Evolutionary conservation across 164 flowering plant genomes (phyloP).

Genomic region (Sedum album): DNA sequence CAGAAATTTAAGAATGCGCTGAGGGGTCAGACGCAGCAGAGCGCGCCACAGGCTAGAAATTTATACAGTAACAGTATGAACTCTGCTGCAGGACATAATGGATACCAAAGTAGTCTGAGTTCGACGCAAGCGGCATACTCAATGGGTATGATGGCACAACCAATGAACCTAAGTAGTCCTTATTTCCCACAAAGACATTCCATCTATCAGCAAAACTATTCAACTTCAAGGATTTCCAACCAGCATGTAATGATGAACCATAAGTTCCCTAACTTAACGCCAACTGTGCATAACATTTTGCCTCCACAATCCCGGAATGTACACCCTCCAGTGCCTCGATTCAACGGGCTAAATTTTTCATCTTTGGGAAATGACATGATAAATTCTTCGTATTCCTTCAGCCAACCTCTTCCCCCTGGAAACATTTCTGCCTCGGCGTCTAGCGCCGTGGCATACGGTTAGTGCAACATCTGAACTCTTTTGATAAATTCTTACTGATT

Average conservation of each 20-base stretch:
- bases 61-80: neutral
- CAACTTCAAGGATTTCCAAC: neutral
- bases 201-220: neutral
- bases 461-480: neutral
- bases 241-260: neutral
- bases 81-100: neutral
- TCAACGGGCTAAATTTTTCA: neutral
- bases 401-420: neutral
- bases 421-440: no score
- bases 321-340: neutral
- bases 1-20: conserved; percentile 1
- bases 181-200: neutral
- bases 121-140: neutral
- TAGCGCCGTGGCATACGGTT: neutral
- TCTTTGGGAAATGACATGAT: neutral
- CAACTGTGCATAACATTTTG: neutral
- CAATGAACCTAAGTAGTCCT: neutral
- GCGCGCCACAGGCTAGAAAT: neutral
- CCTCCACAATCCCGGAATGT: neutral
- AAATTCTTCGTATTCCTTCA: neutral
- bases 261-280: neutral
- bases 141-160: neutral
- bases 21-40: neutral
- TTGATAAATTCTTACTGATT: neutral
- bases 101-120: neutral